Base-by-base conservation (phyloP, 2,329 filamentous ascomycete genomes). In the Didymella lethalis region DNA sequence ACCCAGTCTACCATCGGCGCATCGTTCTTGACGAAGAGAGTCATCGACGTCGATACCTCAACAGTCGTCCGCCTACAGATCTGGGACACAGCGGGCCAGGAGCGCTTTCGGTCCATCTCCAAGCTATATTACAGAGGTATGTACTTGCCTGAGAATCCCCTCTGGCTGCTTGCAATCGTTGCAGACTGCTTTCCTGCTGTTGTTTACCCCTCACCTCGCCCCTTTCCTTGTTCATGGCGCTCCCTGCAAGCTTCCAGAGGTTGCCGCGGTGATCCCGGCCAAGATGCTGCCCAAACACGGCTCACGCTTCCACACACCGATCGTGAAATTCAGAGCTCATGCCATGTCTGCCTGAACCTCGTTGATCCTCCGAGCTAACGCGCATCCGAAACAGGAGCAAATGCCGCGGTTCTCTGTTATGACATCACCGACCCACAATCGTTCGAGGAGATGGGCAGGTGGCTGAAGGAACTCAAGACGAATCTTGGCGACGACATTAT, bases 31-130 rank as follows among this genome's bases (percentile, higher is more conserved):
- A 88, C 90, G 28, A 86, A 90, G 61, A 80, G 91, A 41, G 84
- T 90, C 16, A 75, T 81, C 50, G 93, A 97, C 78, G 87, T 86
- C 62, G 91, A 97, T 75, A 91, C 90, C 23, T 91, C 94, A 70
- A 95, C 92, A 1, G 84, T 91, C 25, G 92, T 97, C 34, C 88
- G 93, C n/a, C 83, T 97, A 36, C 93, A 97, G 74, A 96, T 97
- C 67, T 97, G 93, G 93, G 93, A 97, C 75, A 97, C 93, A 32
- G 92, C 94, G 57, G 94, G 94, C 61, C 94, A 99, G 75, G 94
- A 99, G 81, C 88, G 94, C 56, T 99, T 98, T 77, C 88, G 94
- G 69, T 93, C 90, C 62, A 98, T 99, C 72, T 96, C 92, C 10
- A 90, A 93, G 56, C 87, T 99, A 53, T 98, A 98, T 83, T 99